A percentile compares a stretch with the other conserved stretches of the same genome.
phyloP scores from a whole-genome alignment of 2,329 filamentous ascomycete species.

The Cladosporium sp. region DNA sequence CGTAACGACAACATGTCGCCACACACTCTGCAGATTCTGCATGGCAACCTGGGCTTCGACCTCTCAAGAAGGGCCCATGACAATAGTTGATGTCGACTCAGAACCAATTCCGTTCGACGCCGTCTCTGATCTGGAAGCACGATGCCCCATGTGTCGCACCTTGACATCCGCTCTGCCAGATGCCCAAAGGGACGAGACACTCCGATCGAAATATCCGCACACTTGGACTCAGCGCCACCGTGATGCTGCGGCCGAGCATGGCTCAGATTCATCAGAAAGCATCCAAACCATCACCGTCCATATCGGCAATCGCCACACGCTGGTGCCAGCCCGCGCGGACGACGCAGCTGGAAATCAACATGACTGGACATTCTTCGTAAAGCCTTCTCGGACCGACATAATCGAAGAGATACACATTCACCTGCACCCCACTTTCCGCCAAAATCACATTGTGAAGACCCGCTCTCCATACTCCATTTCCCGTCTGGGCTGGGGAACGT shows the following conservation, averaged over 20 bases:
- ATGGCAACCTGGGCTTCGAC: slow-evolving; percentile 46
- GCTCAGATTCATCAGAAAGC: slow-evolving; percentile 18
- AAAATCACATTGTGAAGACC: slow-evolving; percentile 31
- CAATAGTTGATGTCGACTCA: slow-evolving; percentile 37
- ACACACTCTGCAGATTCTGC: slow-evolving; percentile 42
- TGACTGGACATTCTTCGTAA: slow-evolving; percentile 46
- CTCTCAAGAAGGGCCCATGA: slow-evolving; percentile 36
- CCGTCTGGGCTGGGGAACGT: slow-evolving; percentile 41
- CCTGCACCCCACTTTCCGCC: slow-evolving; percentile 42
- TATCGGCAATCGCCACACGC: slow-evolving; percentile 41
- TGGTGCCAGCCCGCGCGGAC: slow-evolving; percentile 18
- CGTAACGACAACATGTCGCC: slow-evolving; percentile 40
- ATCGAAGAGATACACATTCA: slow-evolving; percentile 41
- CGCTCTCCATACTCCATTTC: slow-evolving; percentile 38
- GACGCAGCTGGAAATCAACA: slow-evolving; percentile 34
- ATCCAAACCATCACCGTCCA: slow-evolving; percentile 41
- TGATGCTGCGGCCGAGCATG: slow-evolving; percentile 29
- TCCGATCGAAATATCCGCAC: slow-evolving; percentile 34
- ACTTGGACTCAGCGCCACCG: slow-evolving; percentile 33
- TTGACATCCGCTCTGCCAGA: slow-evolving; percentile 34
- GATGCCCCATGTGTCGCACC: slow-evolving; percentile 46
- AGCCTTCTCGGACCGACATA: slow-evolving; percentile 40
- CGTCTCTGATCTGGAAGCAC: slow-evolving; percentile 33
- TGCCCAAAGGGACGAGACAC: slow-evolving; percentile 20
- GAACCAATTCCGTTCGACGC: slow-evolving; percentile 26